Evolutionary conservation across 352 stramenopile species (phyloP).

Genomic region (Stramenopiles sp.): DNA sequence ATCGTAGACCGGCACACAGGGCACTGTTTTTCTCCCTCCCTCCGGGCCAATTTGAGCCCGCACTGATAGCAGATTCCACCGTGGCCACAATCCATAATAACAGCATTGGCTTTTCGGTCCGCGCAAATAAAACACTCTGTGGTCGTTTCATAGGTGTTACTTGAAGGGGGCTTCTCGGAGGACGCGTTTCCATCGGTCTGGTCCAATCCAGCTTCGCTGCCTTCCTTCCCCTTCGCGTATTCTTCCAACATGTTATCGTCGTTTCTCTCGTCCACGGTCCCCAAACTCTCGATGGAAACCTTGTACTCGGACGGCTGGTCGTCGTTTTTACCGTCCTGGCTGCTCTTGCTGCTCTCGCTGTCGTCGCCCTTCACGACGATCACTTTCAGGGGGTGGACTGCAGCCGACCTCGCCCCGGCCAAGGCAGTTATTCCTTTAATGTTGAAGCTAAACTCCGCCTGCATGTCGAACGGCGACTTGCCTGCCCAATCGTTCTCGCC

Average conservation of each 20-base stretch:
- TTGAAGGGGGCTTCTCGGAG: too few relatives aligned
- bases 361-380: not conserved
- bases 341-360: not conserved
- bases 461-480: too few relatives aligned
- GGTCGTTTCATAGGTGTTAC: too few relatives aligned
- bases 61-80: not conserved
- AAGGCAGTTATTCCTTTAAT: slow-evolving; percentile 4
- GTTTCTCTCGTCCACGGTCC: too few relatives aligned
- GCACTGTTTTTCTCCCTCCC: not conserved
- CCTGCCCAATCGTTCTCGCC: too few relatives aligned
- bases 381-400: not conserved
- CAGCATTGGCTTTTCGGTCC: not conserved
- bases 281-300: not conserved
- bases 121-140: not conserved
- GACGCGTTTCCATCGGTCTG: too few relatives aligned
- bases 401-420: not conserved
- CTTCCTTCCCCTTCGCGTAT: not conserved
- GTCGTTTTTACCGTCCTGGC: not conserved
- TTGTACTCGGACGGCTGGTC: not conserved
- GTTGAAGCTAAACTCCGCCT: too few relatives aligned
- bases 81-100: not conserved
- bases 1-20: not conserved
- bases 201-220: too few relatives aligned
- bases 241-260: too few relatives aligned
- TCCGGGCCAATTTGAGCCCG: not conserved